Conservation (phyloP, 1,284 basidiomycete genomes). For the Vanrija sp. region DNA sequence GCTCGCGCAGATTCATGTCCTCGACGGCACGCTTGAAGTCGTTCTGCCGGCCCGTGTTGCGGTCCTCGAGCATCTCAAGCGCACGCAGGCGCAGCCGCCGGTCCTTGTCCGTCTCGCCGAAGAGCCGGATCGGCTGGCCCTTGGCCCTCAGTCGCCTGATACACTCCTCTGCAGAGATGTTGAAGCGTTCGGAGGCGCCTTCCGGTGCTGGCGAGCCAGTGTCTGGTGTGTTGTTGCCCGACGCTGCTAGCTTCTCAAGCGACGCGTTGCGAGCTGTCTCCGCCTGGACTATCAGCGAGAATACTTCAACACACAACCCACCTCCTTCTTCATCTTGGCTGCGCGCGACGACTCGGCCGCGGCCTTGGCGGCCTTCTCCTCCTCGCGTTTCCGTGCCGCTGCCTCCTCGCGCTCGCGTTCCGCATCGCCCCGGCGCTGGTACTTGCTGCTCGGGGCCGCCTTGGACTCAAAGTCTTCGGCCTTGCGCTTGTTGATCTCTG, state of each 20-base stretch:
- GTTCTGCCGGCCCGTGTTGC: constrained; percentile 61
- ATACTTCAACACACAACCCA: constrained; percentile 18
- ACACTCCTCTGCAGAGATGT: constrained; percentile 90
- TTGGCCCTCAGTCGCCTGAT: constrained; percentile 81
- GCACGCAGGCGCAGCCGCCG: constrained; percentile 82
- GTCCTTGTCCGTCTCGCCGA: constrained; percentile 93
- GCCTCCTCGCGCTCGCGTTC: constrained; percentile 57
- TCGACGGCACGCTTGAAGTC: constrained; percentile 92
- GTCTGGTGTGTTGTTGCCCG: constrained; percentile 15
- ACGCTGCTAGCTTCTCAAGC: constrained; percentile 21
- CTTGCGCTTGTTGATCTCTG: constrained; percentile 89
- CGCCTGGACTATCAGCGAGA: constrained; percentile 16
- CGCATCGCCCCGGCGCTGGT: constrained; percentile 75
- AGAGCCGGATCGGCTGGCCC: constrained; percentile 90
- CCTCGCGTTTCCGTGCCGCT: constrained; percentile 41
- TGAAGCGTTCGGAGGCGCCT: constrained; percentile 58
- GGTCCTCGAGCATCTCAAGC: constrained; percentile 88
- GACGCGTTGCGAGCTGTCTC: constrained; percentile 27
- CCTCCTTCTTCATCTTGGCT: constrained; percentile 38
- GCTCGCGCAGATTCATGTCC: constrained; percentile 63
- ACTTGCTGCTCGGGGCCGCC: constrained; percentile 62
- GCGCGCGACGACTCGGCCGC: constrained; percentile 41
- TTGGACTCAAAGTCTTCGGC: constrained; percentile 55
- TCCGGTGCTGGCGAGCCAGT: constrained; percentile 34
- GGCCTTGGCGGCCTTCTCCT: constrained; percentile 43